Percentiles rank a stretch among this genome's conserved stretches.
Evolutionary conservation across 805 yeast genomes (phyloP).

Genomic region (Wickerhamomyces rabaulensis): DNA sequence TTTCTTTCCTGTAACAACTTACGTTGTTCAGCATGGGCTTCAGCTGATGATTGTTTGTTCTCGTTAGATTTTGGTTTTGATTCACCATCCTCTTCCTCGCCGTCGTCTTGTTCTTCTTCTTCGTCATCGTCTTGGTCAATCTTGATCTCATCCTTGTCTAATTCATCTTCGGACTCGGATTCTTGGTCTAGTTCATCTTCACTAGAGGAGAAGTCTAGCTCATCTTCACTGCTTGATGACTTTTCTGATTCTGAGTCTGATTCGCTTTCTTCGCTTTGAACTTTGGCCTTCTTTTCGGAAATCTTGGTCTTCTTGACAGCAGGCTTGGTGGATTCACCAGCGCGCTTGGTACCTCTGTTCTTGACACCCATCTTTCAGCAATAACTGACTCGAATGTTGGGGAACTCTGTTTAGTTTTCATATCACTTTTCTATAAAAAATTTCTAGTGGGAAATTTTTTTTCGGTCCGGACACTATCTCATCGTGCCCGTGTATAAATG

Average conservation of each 20-base stretch:
- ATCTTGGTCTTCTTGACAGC: conserved; percentile 17
- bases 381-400: background rate
- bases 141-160: conserved; percentile 23
- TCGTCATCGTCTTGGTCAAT: conserved; percentile 23
- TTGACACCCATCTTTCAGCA: conserved; percentile 15
- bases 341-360: conserved; percentile 20
- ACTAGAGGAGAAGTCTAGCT: conserved; percentile 13
- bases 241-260: conserved; percentile 7
- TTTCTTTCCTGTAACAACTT: conserved; percentile 77
- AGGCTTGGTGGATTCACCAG: conserved; percentile 4
- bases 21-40: conserved; percentile 80
- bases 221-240: conserved; percentile 20
- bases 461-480: conserved; percentile 5
- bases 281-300: conserved; percentile 10
- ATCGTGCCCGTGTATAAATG: conserved; percentile 3
- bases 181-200: conserved; percentile 27
- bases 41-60: conserved; percentile 47
- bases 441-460: conserved; percentile 2
- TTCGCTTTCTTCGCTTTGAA: conserved; percentile 8
- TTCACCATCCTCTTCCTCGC: conserved; percentile 23
- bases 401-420: background rate
- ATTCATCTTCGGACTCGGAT: conserved; percentile 28
- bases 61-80: conserved; percentile 27
- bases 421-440: conserved; percentile 1
- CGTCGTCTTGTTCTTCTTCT: conserved; percentile 20